Base-by-base conservation (phyloP, 2,329 filamentous ascomycete species). In the Diaporthe sp. region DNA sequence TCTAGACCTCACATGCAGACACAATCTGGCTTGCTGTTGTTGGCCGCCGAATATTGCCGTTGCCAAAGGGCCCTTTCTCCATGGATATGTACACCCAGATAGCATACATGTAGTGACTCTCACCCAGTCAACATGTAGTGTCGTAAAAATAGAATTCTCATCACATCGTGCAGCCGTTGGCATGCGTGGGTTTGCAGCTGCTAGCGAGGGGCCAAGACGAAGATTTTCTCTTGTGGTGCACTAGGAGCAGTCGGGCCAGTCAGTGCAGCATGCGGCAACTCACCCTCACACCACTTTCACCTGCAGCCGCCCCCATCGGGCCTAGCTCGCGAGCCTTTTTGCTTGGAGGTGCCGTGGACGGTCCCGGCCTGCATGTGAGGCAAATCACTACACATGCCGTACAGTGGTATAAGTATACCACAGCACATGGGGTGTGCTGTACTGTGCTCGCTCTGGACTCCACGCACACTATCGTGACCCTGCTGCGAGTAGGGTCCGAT, bases 121-220 rank as follows among this genome's bases (percentile, higher is more conserved):
- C 64, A 52, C 25, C 64, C 45, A 40, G 33, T 9, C 64, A 40
- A 30, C n/a, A 54, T 54, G 64, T 33, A 54, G 64, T 68, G 64
- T 68, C 15, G 45, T 68, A 68, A 68, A 68, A 68, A 68, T 68
- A 68, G 64, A 45, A 54, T 54, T 30, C 64, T 68, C 47, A 68
- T 68, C 64, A 68, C 64, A 54, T 68, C 47, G 47, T 54, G 64
- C 47, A 54, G 64, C n/a, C 47, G 42, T 54, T 67, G 61, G 30
- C 30, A 35, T 28, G 61, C 42, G 22, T 3, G 12, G 12, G 30
- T 25, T n/a, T 68, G 64, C 64, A 40, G n/a, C 35, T 54, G 47
- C 30, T 54, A 68, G 35, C 45, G 45, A 52, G 25, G 25, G 22
- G 64, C 64, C 64, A 67, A 67, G 45, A 52, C 64, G 1, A 38